A percentile compares a stretch with the other conserved stretches of the same genome.
Conservation (phyloP, 331 rosid species). For the Quercus tomentella region DNA sequence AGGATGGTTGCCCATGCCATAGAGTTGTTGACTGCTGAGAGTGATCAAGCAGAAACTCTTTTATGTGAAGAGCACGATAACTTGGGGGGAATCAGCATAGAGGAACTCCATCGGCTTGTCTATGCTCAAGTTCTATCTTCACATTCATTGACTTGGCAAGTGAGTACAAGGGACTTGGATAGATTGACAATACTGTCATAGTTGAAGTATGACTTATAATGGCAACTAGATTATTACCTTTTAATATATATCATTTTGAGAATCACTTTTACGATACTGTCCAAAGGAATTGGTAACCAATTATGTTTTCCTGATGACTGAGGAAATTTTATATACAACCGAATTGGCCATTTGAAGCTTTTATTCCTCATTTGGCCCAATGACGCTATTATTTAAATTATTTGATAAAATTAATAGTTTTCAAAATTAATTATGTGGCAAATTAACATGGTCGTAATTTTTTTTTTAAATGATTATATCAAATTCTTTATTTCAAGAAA, state of each 20-base stretch:
- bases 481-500: background rate
- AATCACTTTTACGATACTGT: too few relatives aligned
- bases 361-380: too few relatives aligned
- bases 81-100: slow-evolving; percentile 89
- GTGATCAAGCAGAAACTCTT: slow-evolving; percentile 83
- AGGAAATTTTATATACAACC: too few relatives aligned
- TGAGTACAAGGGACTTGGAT: slow-evolving; percentile 41
- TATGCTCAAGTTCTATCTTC: slow-evolving; percentile 95
- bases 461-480: background rate
- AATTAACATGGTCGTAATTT: background rate
- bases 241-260: too few relatives aligned
- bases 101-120: slow-evolving; percentile 78
- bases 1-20: slow-evolving; percentile 95
- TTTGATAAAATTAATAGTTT: background rate
- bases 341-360: too few relatives aligned
- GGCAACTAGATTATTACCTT: background rate
- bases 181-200: slow-evolving; percentile 7
- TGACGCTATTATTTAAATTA: background rate
- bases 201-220: background rate
- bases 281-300: too few relatives aligned
- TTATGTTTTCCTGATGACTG: too few relatives aligned
- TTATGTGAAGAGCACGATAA: slow-evolving; percentile 64
- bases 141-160: slow-evolving; percentile 93
- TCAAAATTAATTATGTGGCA: background rate
- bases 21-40: slow-evolving; percentile 83